Evolutionary conservation across 1,139 yeast species (phyloP).

Genomic region (Scheffersomyces illinoinensis): DNA sequence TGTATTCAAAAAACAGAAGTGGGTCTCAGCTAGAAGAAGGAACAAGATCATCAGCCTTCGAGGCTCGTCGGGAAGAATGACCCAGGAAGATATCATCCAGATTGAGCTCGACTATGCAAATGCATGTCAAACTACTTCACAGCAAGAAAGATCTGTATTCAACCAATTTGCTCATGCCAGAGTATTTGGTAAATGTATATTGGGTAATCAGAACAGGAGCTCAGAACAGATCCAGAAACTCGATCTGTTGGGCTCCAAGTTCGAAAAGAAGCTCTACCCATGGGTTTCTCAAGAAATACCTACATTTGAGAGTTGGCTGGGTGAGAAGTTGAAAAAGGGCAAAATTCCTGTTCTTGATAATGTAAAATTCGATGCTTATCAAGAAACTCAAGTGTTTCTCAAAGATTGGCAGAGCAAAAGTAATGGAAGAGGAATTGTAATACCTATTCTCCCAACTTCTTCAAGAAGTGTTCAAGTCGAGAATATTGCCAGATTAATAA

Average conservation of each 20-base stretch:
- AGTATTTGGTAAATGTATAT: conserved; percentile 33
- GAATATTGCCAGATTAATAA: conserved; percentile 23
- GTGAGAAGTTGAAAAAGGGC: conserved; percentile 7
- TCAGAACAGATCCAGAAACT: background rate
- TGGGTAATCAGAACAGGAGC: conserved; percentile 6
- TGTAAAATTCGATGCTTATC: background rate
- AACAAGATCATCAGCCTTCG: conserved; percentile 5
- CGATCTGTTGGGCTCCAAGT: conserved; percentile 1
- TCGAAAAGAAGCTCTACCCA: conserved; percentile 13
- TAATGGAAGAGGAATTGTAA: conserved; percentile 36
- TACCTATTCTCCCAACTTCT: conserved; percentile 24
- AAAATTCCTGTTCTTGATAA: conserved; percentile 13
- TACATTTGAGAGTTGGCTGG: conserved; percentile 19
- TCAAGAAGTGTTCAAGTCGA: conserved; percentile 18
- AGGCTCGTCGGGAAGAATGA: conserved; percentile 9
- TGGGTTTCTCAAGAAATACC: conserved; percentile 17
- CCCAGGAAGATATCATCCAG: conserved; percentile 11
- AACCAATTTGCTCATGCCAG: conserved; percentile 27
- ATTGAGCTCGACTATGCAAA: conserved; percentile 12
- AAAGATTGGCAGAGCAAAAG: conserved; percentile 13
- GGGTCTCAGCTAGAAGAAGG: conserved; percentile 21
- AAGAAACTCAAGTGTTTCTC: conserved; percentile 12
- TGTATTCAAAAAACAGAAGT: conserved; percentile 27
- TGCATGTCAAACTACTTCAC: conserved; percentile 14
- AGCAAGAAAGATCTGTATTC: conserved; percentile 21